Base-by-base conservation (phyloP, 148 eudicot species). In the Rhododendron molle region DNA sequence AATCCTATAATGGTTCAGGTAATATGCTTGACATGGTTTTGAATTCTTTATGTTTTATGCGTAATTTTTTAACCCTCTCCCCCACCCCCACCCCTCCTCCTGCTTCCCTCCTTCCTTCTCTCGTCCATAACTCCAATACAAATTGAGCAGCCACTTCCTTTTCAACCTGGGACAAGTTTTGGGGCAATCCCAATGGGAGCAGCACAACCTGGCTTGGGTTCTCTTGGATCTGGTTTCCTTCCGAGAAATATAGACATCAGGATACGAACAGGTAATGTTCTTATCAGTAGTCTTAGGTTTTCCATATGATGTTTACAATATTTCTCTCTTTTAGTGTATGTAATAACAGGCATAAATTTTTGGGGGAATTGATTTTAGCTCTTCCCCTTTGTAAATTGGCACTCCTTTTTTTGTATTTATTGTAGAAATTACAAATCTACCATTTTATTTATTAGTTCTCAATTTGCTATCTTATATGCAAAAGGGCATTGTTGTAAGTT, bases 1-100 rank as follows among this genome's bases (percentile, higher is more conserved):
- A 92, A 92, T 83, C 94, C 91, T 54, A 87, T 92, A 18, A 92
- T 90, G 94, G 92, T 92, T 85, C 94, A 92, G 93, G 93, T 90
- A 81, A 52, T 69, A 46, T 69, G 34, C 71, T 81, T 65, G 30
- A 28, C 52, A 56, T 71, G 21, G 38, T 14, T 86, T 30, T 26
- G 7, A 14, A 28, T 78, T 67, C 28, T 2, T 76, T 44, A 32
- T 15, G 43, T 49, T 69, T 71, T 21, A 47, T 47, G 40, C 34
- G 10, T 16, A 34, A 28, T 30, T 50, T 23, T 40, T 36, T 81
- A 20, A 81, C 54, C 43, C 10, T 60, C 9, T 71, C 78, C 38
- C 34, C 3, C 5, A 0, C 54, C 60, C 23, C 21, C 3, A 1
- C 54, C 16, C 15, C 54, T 13, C 54, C 54, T 9, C 54, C 9